Base-by-base conservation (phyloP, 257 asterid species). In the Solanum arcanum region DNA sequence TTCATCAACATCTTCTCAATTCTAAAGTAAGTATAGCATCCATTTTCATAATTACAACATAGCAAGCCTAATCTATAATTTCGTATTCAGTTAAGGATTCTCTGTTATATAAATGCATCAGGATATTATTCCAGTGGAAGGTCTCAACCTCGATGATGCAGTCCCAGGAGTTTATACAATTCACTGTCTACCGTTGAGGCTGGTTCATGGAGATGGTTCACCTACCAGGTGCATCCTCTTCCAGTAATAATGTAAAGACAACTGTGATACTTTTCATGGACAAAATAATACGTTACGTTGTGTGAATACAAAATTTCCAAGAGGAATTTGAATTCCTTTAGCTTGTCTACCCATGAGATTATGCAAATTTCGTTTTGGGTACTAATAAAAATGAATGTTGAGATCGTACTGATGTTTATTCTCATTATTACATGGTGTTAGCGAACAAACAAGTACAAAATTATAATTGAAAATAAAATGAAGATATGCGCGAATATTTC, bases 161-260 rank as follows among this genome's bases (percentile, higher is more conserved):
- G 12, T 68, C 2, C 88, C 89, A 2, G 93, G 93, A 70, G 42
- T n/a, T 81, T 90, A 91, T 88, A 87, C 89, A 12, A 70, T 91
- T 86, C 88, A 90, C 68, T 91, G 93, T 47, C 86, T 91, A 21
- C 92, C 92, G 1, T 5, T 91, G 81, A 88, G 88, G 87, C 2
- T 91, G 31, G 68, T 77, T 21, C 77, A 59, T 68, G 90, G 89
- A 9, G 90, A 89, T 49, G 92, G 85, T 64, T 47, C 91, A 31
- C 93, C 93, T 8, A 88, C 87, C 3, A 90, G 93, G 73, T 91
- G 93, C 90, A 91, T 90, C 87, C 92, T 91, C 23, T 46, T 89
- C 88, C 72, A 46, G 49, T 88, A 35, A 85, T 76, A 8, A 64
- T 66, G 60, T 49, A n/a, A 75, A 46, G 29, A 18, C 9, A 46